phyloP scores from a whole-genome alignment of 2,329 filamentous ascomycete species.

The Orbilia brochopaga region DNA sequence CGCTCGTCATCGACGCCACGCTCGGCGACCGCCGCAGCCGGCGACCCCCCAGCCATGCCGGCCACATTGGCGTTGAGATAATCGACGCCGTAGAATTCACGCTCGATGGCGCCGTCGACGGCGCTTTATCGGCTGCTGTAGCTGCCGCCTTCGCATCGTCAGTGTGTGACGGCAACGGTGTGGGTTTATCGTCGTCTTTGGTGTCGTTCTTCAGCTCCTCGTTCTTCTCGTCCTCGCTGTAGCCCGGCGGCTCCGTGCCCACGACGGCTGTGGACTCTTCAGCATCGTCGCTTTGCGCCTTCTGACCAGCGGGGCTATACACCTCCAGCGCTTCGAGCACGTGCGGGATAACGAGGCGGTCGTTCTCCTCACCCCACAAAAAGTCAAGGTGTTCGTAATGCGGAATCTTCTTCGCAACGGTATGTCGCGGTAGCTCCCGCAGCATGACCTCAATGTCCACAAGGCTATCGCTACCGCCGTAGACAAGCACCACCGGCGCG shows the following conservation, averaged over 20 bases:
- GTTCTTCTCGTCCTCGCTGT: slow-evolving; percentile 47
- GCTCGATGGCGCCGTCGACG: slow-evolving; percentile 38
- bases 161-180: neutral
- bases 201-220: slow-evolving; percentile 8
- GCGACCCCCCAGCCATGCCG: slow-evolving; percentile 38
- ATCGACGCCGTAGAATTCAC: slow-evolving; percentile 22
- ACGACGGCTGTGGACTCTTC: neutral
- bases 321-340: slow-evolving; percentile 86
- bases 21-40: slow-evolving; percentile 33
- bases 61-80: slow-evolving; percentile 35
- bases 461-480: slow-evolving; percentile 89
- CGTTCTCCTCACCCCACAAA: slow-evolving; percentile 86
- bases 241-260: slow-evolving; percentile 34
- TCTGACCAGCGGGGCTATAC: slow-evolving; percentile 61
- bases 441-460: slow-evolving; percentile 95
- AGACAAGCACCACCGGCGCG: slow-evolving; percentile 90
- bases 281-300: neutral
- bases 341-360: slow-evolving; percentile 83
- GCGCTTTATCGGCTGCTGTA: slow-evolving; percentile 13
- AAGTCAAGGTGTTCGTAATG: slow-evolving; percentile 98
- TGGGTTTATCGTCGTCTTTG: neutral
- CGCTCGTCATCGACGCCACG: slow-evolving; percentile 37
- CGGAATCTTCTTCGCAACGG: slow-evolving; percentile 76
- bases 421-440: slow-evolving; percentile 81
- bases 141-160: slow-evolving; percentile 1